Evolutionary conservation across 257 asterid genomes (phyloP).

Genomic region (Solanum infundibuliforme): DNA sequence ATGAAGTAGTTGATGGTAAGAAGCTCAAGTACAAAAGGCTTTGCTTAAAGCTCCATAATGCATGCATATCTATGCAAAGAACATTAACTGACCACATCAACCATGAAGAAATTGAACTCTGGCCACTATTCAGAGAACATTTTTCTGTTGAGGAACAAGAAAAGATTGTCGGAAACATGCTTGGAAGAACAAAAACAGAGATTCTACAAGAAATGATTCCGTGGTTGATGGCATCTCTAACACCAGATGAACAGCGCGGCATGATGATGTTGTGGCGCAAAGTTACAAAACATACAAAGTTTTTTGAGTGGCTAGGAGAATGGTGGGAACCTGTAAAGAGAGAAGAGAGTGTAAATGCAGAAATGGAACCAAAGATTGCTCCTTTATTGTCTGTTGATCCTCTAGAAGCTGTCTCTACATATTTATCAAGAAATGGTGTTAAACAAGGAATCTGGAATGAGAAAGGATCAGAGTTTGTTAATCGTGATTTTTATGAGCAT

Average conservation of each 20-base stretch:
- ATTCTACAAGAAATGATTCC: slow-evolving; percentile 59
- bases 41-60: slow-evolving; percentile 49
- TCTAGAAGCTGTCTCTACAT: slow-evolving; percentile 51
- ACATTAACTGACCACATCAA: slow-evolving; percentile 56
- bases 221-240: slow-evolving; percentile 65
- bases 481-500: slow-evolving; percentile 9
- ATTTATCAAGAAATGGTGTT: slow-evolving; percentile 33
- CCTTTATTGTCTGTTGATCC: slow-evolving; percentile 38
- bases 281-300: slow-evolving; percentile 49
- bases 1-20: slow-evolving; percentile 12
- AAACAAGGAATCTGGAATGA: slow-evolving; percentile 12
- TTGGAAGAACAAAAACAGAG: slow-evolving; percentile 59
- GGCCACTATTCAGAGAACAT: slow-evolving; percentile 46
- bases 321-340: slow-evolving; percentile 73
- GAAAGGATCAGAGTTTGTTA: slow-evolving; percentile 6
- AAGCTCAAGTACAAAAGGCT: slow-evolving; percentile 26
- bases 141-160: slow-evolving; percentile 75
- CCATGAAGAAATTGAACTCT: slow-evolving; percentile 68
- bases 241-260: slow-evolving; percentile 43
- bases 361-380: slow-evolving; percentile 29
- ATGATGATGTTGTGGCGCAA: slow-evolving; percentile 58
- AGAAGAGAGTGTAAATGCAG: slow-evolving; percentile 20
- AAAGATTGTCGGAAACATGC: slow-evolving; percentile 64
- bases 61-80: slow-evolving; percentile 59
- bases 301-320: slow-evolving; percentile 72